These are phyloP conservation scores for Rubroshorea leprosula DNA, from an alignment of 345 rosid species.

Conservation along the genomic window DNA sequence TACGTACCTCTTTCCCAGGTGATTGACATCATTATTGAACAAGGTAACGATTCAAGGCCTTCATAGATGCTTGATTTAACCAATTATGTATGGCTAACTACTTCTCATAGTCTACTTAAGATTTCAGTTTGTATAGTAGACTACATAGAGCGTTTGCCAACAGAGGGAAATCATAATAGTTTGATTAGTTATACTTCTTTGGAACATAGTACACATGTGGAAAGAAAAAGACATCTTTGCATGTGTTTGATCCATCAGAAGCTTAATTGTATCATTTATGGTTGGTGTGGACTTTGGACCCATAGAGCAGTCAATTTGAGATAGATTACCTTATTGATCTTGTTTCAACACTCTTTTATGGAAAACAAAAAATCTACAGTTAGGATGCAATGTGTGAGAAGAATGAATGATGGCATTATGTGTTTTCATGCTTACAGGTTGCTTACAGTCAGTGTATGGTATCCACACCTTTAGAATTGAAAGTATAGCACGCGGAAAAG, in stretches of 20 bases:
- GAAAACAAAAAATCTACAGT: no score
- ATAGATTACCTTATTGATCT: neutral
- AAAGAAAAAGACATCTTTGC: neutral
- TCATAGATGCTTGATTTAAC: neutral
- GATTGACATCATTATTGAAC: constrained; percentile 61
- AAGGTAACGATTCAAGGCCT: constrained; percentile 36
- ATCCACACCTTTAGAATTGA: constrained; percentile 62
- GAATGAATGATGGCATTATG: neutral
- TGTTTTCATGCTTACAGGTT: constrained; percentile 34
- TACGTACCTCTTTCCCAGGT: constrained; percentile 53
- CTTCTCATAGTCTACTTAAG: neutral
- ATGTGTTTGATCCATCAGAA: no score
- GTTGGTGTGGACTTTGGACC: neutral
- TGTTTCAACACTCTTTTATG: no score
- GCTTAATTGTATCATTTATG: neutral
- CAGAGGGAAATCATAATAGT: neutral
- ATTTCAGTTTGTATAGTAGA: neutral
- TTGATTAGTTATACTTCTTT: neutral
- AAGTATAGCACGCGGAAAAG: constrained; percentile 49
- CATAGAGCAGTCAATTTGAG: neutral
- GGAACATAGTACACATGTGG: neutral
- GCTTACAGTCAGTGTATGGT: constrained; percentile 52
- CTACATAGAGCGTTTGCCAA: neutral
- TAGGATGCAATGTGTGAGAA: no score
- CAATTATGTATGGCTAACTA: neutral